Evolutionary conservation across 768 basidiomycete genomes (phyloP).

Genomic region (Mycena polygramma): DNA sequence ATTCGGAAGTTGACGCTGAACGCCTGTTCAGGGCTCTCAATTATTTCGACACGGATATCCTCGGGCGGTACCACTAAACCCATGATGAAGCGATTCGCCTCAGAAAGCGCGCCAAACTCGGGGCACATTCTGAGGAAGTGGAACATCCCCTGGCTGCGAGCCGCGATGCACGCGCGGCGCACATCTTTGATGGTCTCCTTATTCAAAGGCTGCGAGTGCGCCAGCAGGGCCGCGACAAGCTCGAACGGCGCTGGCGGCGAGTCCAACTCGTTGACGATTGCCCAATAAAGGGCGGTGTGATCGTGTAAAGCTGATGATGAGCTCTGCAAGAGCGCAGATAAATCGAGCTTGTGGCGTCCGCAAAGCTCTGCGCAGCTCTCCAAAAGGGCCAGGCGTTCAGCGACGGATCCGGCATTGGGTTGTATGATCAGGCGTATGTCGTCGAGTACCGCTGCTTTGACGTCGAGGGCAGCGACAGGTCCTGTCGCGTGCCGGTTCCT

Average conservation of each 20-base stretch:
- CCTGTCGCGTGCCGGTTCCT: not conserved
- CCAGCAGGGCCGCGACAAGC: not conserved
- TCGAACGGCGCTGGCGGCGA: not conserved
- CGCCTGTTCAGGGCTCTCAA: not conserved
- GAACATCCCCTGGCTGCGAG: slow-evolving; percentile 5
- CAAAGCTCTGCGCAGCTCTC: slow-evolving; percentile 1
- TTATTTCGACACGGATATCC: not conserved
- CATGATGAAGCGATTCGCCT: not conserved
- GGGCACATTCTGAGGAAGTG: not conserved
- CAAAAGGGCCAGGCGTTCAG: not conserved
- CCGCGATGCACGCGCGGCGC: not conserved
- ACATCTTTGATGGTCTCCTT: not conserved
- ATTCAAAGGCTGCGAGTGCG: not conserved
- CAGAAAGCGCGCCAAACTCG: slow-evolving; percentile 6
- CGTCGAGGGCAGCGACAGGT: not conserved
- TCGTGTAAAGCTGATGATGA: not conserved
- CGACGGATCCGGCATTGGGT: not conserved
- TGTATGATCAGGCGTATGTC: not conserved
- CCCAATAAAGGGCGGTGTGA: slow-evolving; percentile 10
- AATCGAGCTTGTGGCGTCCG: not conserved
- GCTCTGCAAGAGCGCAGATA: not conserved
- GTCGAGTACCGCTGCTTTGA: not conserved
- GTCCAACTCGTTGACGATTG: not conserved
- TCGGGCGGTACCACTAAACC: not conserved
- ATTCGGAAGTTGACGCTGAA: slow-evolving; percentile 5